A percentile compares a stretch with the other conserved stretches of the same genome.
Evolutionary conservation across 345 rosid species (phyloP).

Genomic region (Erodium maritimum): DNA sequence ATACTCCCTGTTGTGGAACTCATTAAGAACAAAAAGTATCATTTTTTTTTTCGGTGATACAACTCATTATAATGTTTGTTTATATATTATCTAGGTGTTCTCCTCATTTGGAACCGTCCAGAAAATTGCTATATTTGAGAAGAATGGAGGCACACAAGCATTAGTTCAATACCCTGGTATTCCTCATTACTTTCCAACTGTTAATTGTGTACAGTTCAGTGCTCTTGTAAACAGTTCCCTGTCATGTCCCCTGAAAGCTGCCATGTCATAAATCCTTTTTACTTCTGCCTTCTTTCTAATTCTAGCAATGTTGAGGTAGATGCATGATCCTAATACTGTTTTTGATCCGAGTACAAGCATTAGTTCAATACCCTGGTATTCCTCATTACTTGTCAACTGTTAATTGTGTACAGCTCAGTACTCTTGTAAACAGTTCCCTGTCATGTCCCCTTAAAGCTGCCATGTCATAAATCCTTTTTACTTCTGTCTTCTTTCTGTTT

Average conservation of each 20-base stretch:
- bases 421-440: background rate
- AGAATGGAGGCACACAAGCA: slow-evolving; percentile 94
- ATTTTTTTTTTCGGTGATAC: background rate
- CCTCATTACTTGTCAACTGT: slow-evolving; percentile 6
- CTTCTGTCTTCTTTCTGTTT: too few species aligned
- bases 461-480: too few species aligned
- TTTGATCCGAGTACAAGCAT: slow-evolving; percentile 72
- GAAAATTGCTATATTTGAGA: slow-evolving; percentile 93
- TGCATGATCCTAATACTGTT: too few species aligned
- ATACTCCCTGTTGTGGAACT: too few species aligned
- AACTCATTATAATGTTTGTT: slow-evolving; percentile 5
- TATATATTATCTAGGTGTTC: slow-evolving; percentile 47
- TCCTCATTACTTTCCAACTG: slow-evolving; percentile 6
- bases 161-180: slow-evolving; percentile 82
- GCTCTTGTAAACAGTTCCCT: background rate
- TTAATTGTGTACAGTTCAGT: background rate
- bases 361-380: slow-evolving; percentile 80
- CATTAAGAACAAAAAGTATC: too few species aligned
- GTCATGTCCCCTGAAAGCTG: too few species aligned
- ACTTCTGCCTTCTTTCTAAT: too few species aligned
- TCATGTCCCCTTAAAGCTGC: too few species aligned
- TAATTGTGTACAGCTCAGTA: background rate
- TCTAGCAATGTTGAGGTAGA: too few species aligned
- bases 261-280: too few species aligned
- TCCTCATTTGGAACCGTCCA: slow-evolving; percentile 83